Base-by-base conservation (phyloP, 371 early-diverging fungal species). In the Mucor racemosus region DNA sequence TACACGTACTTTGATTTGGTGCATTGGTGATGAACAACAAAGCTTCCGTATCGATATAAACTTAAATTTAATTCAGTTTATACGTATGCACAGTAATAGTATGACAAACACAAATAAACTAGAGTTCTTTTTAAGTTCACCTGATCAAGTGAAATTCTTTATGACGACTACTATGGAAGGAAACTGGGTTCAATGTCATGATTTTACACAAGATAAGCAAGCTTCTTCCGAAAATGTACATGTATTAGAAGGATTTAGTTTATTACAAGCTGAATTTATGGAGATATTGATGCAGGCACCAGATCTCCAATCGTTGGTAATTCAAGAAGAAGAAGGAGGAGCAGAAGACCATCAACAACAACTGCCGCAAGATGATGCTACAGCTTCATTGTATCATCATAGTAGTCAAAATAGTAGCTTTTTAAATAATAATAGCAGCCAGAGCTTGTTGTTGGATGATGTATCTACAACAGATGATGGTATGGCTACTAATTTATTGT, bases 151-250 rank as follows among this genome's bases (percentile, higher is more conserved):
- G 6, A 75, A 76, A 35, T 88, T 87, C 72, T 90, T 74, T 67
- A 86, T 89, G 86, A 66, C 70, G 2, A 42, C 38, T 15, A 55
- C 58, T 4, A 14, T 19, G 44, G 76, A 81, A 17, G 61, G 44
- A 17, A 19, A 53, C 26, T 90, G 90, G 88, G 81, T 83, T 13
- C 86, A 84, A 61, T 89, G 91, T 69, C 81, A 84, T 31, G 92
- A 91, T 75, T 91, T 91, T 65, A 91, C 91, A 3, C 90, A 90
- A 62, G 81, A 81, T 64, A 80, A 77, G 66, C 90, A 90, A 74
- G 91, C 90, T 10, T 71, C 75, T 15, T 58, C 54, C 2, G 67
- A 70, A 39, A 58, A 60, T 13, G 34, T 76, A 2, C 82, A 82
- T 71, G 59, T 74, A 15, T 63, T 82, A 10, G 80, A 79, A 42